Base-by-base conservation (phyloP, 2,329 filamentous ascomycete species). In the Seiridium unicorne region DNA sequence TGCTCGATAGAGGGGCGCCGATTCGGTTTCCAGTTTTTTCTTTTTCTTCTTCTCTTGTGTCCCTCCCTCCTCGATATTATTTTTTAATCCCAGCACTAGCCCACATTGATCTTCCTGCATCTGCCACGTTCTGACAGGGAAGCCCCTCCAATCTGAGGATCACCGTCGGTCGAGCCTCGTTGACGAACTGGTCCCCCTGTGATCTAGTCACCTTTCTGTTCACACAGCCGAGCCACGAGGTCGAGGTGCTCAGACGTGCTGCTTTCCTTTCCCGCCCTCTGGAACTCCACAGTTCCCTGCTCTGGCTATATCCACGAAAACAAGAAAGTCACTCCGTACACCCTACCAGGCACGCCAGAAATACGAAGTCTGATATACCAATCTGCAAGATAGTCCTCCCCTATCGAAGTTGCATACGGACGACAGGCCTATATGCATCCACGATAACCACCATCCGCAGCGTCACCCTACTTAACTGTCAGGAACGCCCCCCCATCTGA, bases 61-160 rank as follows among this genome's bases (percentile, higher is more conserved):
- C 47, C 47, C 10, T 49, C 26, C 26, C 26, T 32, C 47, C 35
- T 32, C 13, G 32, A 32, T 49, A 46, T 46, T 46, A 26, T 49
- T 26, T 49, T 36, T 53, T n/a, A 36, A 59, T 56, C 51, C 59
- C 44, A 47, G 53, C 60, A 51, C 60, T 59, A 61, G 53, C 34
- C 56, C 57, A 53, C 38, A 54, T 61, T 40, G 53, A 57, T 57
- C 54, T 58, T 36, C 55, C 57, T 58, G 57, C 48, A 35, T 55
- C 51, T 60, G 51, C 58, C 60, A 62, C 60, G 57, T 62, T 62
- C 57, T 62, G 57, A 60, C 53, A 58, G 59, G 54, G 57, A 56
- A 51, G 49, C 51, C 51, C 53, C 46, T 51, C 32, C 55, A 47
- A 55, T 60, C 53, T 55, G 54, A 54, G 40, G 60, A 62, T 62